Base-by-base conservation (phyloP, 768 basidiomycete genomes). In the Boletus reticuloceps region DNA sequence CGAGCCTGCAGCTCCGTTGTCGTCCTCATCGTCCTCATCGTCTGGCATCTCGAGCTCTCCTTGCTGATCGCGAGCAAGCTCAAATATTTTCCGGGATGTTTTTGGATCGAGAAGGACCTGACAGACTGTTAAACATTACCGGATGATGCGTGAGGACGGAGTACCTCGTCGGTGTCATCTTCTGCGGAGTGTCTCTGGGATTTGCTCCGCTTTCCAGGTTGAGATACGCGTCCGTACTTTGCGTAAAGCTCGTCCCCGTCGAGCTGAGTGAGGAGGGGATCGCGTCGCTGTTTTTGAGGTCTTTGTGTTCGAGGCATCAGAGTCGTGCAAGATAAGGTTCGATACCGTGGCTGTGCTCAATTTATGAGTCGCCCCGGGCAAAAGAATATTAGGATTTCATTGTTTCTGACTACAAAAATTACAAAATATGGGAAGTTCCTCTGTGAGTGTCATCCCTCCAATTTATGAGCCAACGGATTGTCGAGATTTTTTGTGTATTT, bases 1-100 rank as follows among this genome's bases (percentile, higher is more conserved):
- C 48, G 66, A 64, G 34, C 70, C 66, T 11, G 68, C 34, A 59
- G 56, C 47, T 55, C 62, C 64, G 29, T 69, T 62, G 13, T 75
- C 74, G 12, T 75, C 72, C 19, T 29, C 29, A 29, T 75, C 74
- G 32, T 82, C 80, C 2, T 81, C 81, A 54, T 85, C 83, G 29
- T 84, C 82, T 17, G 76, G 75, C 62, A 83, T 79, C 51, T 84
- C 84, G 5, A 95, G 72, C 67, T 98, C 94, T 68, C 93, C 88
- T 72, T 98, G 94, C 72, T 99, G 96, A 62, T 91, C 88, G 66
- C 83, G 81, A 16, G 96, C 96, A 52, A 99, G 83, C 69, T 94
- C 89, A 61, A 99, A 88, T 47, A 99, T 97, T 62, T 84, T 86
- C 55, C 80, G 79, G 0, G 94, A 96, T 7, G 86, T 88, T 72